These are phyloP conservation scores for Aspergillus pseudotamarii DNA, from an alignment of 2,329 filamentous ascomycete species.

Conservation along the genomic window DNA sequence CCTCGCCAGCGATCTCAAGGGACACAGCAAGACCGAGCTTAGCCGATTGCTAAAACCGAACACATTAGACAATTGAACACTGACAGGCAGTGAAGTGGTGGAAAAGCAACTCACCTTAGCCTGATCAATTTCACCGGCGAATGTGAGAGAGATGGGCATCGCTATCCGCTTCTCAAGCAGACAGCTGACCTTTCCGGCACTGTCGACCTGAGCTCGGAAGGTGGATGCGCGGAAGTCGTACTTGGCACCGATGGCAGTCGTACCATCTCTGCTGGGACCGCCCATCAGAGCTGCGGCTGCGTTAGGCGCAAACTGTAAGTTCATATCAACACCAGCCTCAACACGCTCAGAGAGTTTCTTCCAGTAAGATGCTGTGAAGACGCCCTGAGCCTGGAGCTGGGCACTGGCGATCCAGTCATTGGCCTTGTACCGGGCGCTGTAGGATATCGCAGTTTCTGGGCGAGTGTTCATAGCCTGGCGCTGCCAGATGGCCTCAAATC, in stretches of 20 bases:
- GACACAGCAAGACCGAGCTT: conserved; percentile 95
- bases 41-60: conserved; percentile 74
- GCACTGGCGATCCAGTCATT: conserved; percentile 90
- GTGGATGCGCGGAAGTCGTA: conserved; percentile 97
- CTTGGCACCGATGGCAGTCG: conserved; percentile 90
- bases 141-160: conserved; percentile 88
- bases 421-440: conserved; percentile 88
- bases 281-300: conserved; percentile 73
- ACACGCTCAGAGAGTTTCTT: conserved; percentile 89
- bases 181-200: conserved; percentile 88
- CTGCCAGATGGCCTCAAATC: conserved; percentile 93
- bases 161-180: conserved; percentile 95
- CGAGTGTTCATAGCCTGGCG: conserved; percentile 79
- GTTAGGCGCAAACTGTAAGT: conserved; percentile 74
- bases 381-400: conserved; percentile 86
- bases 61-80: conserved; percentile 19
- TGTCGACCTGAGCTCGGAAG: conserved; percentile 95
- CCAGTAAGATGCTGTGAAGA: conserved; percentile 92
- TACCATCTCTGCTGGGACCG: conserved; percentile 78
- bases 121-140: conserved; percentile 96
- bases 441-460: conserved; percentile 88
- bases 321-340: conserved; percentile 93
- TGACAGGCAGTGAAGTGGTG: neutral
- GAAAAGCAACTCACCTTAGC: conserved; percentile 70
- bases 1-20: conserved; percentile 81